Conservation (phyloP, 2,329 filamentous ascomycete genomes). For the Sporothrix inflata region DNA sequence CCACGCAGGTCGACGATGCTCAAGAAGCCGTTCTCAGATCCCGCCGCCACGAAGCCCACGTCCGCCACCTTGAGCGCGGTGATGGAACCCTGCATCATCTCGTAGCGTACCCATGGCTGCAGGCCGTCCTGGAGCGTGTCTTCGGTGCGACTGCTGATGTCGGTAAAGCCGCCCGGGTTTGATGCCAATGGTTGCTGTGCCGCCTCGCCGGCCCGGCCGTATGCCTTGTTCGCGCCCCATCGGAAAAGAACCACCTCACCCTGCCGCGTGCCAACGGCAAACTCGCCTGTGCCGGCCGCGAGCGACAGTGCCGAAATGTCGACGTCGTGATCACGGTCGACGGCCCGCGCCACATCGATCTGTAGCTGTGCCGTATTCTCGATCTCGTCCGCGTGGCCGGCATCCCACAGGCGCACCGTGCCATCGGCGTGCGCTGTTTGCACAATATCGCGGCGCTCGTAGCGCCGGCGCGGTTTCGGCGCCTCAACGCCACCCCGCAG, state of each 20-base stretch:
- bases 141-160: slow-evolving; percentile 75
- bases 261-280: slow-evolving; percentile 76
- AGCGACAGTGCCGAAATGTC: slow-evolving; percentile 80
- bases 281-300: slow-evolving; percentile 77
- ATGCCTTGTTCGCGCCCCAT: slow-evolving; percentile 80
- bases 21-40: slow-evolving; percentile 80
- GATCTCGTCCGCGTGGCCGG: slow-evolving; percentile 87
- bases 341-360: slow-evolving; percentile 80
- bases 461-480: slow-evolving; percentile 70
- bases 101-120: slow-evolving; percentile 76
- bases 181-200: slow-evolving; percentile 47
- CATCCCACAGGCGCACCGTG: slow-evolving; percentile 90
- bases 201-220: slow-evolving; percentile 60
- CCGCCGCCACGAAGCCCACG: slow-evolving; percentile 86
- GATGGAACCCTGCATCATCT: slow-evolving; percentile 81
- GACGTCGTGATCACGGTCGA: slow-evolving; percentile 77
- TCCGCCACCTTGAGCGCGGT: slow-evolving; percentile 84
- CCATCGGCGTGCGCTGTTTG: slow-evolving; percentile 89
- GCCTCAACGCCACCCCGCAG: slow-evolving; percentile 78
- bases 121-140: slow-evolving; percentile 67
- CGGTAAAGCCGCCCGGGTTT: slow-evolving; percentile 71
- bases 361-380: slow-evolving; percentile 84
- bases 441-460: slow-evolving; percentile 81
- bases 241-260: slow-evolving; percentile 88
- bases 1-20: slow-evolving; percentile 86